Evolutionary conservation across 83 land plant genomes (phyloP).

Genomic region (Larix sibirica): DNA sequence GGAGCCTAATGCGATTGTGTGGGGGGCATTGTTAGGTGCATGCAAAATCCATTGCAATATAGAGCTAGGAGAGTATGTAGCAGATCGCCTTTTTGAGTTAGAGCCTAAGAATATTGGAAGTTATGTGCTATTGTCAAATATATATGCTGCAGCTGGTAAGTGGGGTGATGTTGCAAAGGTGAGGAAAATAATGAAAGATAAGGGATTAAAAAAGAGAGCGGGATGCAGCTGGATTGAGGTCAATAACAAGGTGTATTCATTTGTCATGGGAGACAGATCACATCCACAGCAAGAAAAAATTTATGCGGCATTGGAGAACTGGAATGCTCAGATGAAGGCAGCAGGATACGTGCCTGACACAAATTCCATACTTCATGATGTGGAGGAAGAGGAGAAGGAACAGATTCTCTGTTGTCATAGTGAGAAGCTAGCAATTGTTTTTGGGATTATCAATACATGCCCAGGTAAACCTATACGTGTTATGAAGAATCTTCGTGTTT

Average conservation of each 20-base stretch:
- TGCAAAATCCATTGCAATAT: constrained; percentile 19
- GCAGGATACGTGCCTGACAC: constrained; percentile 7
- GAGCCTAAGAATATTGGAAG: too few species aligned
- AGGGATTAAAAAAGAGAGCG: too few species aligned
- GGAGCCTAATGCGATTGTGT: constrained; percentile 41
- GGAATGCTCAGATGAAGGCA: constrained; percentile 14
- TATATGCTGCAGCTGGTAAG: too few species aligned
- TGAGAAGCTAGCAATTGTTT: constrained; percentile 7
- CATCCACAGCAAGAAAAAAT: neutral
- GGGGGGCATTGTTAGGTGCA: constrained; percentile 57
- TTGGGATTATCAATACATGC: neutral
- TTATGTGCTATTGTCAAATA: too few species aligned
- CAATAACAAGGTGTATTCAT: too few species aligned
- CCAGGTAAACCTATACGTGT: constrained; percentile 2
- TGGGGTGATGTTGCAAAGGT: too few species aligned
- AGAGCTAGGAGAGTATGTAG: too few species aligned
- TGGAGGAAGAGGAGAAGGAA: constrained; percentile 10
- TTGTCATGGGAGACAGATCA: neutral
- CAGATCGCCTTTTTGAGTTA: too few species aligned
- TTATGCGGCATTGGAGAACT: neutral
- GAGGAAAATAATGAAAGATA: too few species aligned
- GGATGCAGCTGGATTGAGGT: too few species aligned
- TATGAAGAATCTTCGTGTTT: constrained; percentile 4
- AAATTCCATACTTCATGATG: neutral
- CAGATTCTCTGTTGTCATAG: neutral